phyloP scores from a whole-genome alignment of 2,329 filamentous ascomycete genomes.

The Cercospora brassicicola region DNA sequence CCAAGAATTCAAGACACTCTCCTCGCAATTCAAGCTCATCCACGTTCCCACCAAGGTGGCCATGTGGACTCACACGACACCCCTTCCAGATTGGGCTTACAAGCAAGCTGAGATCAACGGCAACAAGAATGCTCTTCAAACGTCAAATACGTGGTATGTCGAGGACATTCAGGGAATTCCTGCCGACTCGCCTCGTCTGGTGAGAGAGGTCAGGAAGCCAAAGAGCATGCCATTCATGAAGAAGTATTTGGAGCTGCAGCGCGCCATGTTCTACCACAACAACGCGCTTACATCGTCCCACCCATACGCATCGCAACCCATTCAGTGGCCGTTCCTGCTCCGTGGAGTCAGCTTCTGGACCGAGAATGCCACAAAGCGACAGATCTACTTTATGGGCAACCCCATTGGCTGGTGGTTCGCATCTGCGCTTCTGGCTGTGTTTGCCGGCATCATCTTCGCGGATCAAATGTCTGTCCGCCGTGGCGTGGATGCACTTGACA shows the following conservation, averaged over 20 bases:
- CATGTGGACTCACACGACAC: constrained; percentile 96
- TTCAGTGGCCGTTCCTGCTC: constrained; percentile 96
- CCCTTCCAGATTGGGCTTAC: constrained; percentile 95
- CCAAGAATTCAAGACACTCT: constrained; percentile 85
- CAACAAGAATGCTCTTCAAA: constrained; percentile 89
- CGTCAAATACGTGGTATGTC: constrained; percentile 91
- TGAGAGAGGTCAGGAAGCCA: constrained; percentile 73
- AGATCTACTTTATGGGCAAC: constrained; percentile 98
- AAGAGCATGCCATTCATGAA: constrained; percentile 83
- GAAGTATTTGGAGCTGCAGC: constrained; percentile 95
- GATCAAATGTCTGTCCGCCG: constrained; percentile 92
- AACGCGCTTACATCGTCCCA: constrained; percentile 96
- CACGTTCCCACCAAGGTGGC: constrained; percentile 94
- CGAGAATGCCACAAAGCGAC: constrained; percentile 86
- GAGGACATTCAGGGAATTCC: constrained; percentile 85
- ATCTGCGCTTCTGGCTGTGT: constrained; percentile 88
- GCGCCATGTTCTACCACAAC: constrained; percentile 99
- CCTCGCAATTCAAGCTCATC: constrained; percentile 92
- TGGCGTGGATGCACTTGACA: constrained; percentile 88
- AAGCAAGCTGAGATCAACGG: constrained; percentile 99
- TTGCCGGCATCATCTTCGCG: constrained; percentile 84
- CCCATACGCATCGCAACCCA: constrained; percentile 90
- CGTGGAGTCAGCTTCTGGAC: constrained; percentile 99
- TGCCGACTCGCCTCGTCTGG: constrained; percentile 68
- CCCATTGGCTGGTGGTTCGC: constrained; percentile 96